A percentile compares a stretch with the other conserved stretches of the same genome.
Conservation (phyloP, 1,139 yeast species). For the Geotrichum candidum region DNA sequence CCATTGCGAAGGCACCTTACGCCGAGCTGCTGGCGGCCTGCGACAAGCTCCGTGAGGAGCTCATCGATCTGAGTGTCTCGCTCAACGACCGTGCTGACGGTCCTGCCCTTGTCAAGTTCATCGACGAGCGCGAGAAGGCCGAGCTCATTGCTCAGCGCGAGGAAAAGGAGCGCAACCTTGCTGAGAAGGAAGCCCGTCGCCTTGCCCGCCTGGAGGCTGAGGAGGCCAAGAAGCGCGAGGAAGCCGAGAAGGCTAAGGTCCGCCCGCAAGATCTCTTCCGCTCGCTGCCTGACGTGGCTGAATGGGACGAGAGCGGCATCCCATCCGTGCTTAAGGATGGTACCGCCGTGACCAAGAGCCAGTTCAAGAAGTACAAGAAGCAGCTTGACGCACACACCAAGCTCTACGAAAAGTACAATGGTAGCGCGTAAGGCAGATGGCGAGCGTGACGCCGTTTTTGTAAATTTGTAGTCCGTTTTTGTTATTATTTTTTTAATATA, state of each 20-base stretch:
- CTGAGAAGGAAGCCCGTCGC: conserved; percentile 44
- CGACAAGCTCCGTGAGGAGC: conserved; percentile 59
- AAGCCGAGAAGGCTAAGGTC: conserved; percentile 60
- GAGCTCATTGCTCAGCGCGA: conserved; percentile 55
- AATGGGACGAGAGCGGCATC: conserved; percentile 80
- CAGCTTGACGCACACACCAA: conserved; percentile 76
- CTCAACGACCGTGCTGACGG: conserved; percentile 84
- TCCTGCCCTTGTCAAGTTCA: conserved; percentile 73
- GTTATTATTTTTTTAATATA: no score
- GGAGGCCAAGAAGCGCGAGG: conserved; percentile 52
- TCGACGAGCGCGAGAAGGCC: conserved; percentile 60
- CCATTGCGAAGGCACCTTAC: conserved; percentile 58
- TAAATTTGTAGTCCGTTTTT: no score
- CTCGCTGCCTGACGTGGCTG: conserved; percentile 47
- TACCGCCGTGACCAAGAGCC: conserved; percentile 82
- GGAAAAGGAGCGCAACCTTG: conserved; percentile 52
- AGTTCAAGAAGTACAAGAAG: conserved; percentile 72
- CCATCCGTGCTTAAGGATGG: conserved; percentile 77
- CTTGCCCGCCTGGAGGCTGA: conserved; percentile 16
- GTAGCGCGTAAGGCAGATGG: neutral
- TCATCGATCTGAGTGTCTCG: conserved; percentile 70
- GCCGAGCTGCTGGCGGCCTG: conserved; percentile 52
- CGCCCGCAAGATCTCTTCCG: conserved; percentile 70
- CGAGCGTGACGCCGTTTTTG: no score
- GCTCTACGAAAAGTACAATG: conserved; percentile 56